Base-by-base conservation (phyloP, 768 basidiomycete genomes). In the Amanita phalloides region DNA sequence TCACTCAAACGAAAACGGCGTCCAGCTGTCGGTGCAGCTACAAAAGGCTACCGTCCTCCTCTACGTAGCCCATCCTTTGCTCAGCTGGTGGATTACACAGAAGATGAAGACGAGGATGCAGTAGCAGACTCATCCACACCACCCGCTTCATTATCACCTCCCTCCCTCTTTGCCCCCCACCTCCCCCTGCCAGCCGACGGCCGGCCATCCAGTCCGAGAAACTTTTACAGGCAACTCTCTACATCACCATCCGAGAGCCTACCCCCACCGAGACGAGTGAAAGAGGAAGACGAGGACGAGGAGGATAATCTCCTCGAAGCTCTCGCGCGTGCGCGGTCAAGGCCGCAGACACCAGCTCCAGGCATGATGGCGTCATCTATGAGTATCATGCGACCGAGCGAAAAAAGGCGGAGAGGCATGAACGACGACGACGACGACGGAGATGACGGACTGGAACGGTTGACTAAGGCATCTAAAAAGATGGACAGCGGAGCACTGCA, bases 341-440 rank as follows among this genome's bases (percentile, higher is more conserved):
- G 70, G 44, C 65, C 73, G 32, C 67, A 70, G 45, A 69, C 74
- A 13, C 64, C 69, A 38, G 61, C 67, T 20, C 68, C 70, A 37
- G 64, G 58, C 21, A 53, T 60, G 57, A 66, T 64, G 55, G 60
- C 65, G 14, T 60, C 64, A 21, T 66, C 62, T 53, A 56, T 72
- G 49, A 71, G 70, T 1, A 66, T 73, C 3, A 68, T 79, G 64
- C 75, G 80, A 42, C 69, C 81, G 47, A 71, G 78, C 21, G 84
- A 84, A 62, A 90, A 90, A 65, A 76, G 88, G 54, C 72, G 81
- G 61, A 69, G 88, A 60, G 77, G 76, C 32, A 81, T 86, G 14
- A 86, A 89, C 37, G 86, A 88, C 39, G 81, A 82, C 53, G 86
- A 87, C 39, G 81, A 82, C 53, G 86, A 88, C 38, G 82, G 81